phyloP scores from a whole-genome alignment of 2,329 filamentous ascomycete genomes.

The Trichoderma semiorbis region DNA sequence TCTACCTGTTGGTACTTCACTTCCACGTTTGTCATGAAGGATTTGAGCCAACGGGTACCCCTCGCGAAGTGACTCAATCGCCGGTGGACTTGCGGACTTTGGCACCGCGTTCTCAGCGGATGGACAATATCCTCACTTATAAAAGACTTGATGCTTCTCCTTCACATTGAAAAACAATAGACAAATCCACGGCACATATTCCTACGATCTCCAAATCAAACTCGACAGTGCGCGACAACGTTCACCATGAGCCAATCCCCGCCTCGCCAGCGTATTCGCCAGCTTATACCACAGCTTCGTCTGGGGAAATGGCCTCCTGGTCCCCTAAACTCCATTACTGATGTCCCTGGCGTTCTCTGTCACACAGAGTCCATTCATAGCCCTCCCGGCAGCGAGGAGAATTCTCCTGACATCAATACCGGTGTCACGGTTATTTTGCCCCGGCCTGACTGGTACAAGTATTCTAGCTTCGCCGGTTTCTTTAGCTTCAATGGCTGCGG shows the following conservation, averaged over 20 bases:
- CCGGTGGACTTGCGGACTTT: not conserved
- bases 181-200: no score
- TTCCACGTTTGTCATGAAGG: not conserved
- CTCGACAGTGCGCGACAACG: not conserved
- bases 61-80: not conserved
- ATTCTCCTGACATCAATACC: conserved; percentile 44
- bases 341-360: conserved; percentile 47
- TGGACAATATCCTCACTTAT: not conserved
- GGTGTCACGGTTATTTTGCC: conserved; percentile 50
- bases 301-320: conserved; percentile 44
- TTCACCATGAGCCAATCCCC: not conserved
- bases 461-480: conserved; percentile 46
- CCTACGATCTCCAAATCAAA: not conserved
- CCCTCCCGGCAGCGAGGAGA: conserved; percentile 42
- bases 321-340: conserved; percentile 48
- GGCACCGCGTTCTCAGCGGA: not conserved
- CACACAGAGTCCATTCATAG: conserved; percentile 40
- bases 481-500: conserved; percentile 64
- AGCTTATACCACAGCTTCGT: conserved; percentile 42
- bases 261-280: conserved; percentile 36
- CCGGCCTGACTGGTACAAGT: conserved; percentile 41
- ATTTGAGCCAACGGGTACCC: not conserved
- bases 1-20: not conserved
- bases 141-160: not conserved
- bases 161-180: not conserved